Evolutionary conservation across 2,329 filamentous ascomycete genomes (phyloP), one percentile per base, ranked within the genome.

Genomic region (Aspergillus puulaauensis): DNA sequence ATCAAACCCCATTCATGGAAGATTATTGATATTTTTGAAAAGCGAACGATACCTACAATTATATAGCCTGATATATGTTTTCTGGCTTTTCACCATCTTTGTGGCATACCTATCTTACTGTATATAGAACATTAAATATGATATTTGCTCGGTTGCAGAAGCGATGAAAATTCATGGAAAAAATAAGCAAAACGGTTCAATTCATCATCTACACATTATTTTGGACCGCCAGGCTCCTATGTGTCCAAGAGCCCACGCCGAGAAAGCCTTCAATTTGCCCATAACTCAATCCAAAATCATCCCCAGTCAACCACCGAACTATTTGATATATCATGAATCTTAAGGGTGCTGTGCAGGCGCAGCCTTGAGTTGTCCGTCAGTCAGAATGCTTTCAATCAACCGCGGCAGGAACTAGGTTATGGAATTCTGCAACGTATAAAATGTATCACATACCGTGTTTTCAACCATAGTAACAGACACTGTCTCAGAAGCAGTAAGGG

Each of bases 191-290:
- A n/a, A 9, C 35, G 33, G n/a, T 9, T 9, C 6, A 14, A 14
- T 80, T 80, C 59, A 86, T 69, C 69, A 81, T 86, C 64, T 80
- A 49, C 80, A 46, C 23, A 78, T 82, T 85, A 84, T 56, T 67
- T 15, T n/a, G 11, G 7, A 35, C 33, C 15, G 27, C 15, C 11
- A 35, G 7, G 17, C 35, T 6, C 35, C 6, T n/a, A 47, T 35
- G 19, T 19, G n/a, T 12, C 15, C 27, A 11, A 37, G 6, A 35
- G 45, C 27, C 23, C 27, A 35, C 12, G 5, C 27, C n/a, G 45
- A 35, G 21, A 23, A 9, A 4, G 14, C 14, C 9, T 43, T 23
- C 23, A 17, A 21, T 8, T 41, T 3, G 15, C 15, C 21, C 17
- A 17, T 7, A 37, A 14, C 15, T 5, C 2, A 35, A 33, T 48